phyloP scores from a whole-genome alignment of 768 basidiomycete species.

The Tulasnella sp. region DNA sequence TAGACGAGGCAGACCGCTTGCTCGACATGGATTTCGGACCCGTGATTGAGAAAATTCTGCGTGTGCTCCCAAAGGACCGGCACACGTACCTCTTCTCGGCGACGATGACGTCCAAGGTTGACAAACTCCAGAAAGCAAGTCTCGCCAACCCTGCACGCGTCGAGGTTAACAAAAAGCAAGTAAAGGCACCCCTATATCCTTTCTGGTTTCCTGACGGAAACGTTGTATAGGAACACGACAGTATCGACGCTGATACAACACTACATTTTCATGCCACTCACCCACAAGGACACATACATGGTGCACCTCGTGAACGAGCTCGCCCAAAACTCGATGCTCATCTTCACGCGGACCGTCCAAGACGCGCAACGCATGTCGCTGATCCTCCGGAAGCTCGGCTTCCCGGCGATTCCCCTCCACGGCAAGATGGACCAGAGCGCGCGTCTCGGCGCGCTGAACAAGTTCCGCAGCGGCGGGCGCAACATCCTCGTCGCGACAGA shows the following conservation, averaged over 20 bases:
- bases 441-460: constrained; percentile 80
- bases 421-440: constrained; percentile 91
- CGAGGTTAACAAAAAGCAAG: constrained; percentile 86
- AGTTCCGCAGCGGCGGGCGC: constrained; percentile 91
- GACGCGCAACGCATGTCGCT: constrained; percentile 85
- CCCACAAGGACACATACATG: constrained; percentile 84
- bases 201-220: background rate
- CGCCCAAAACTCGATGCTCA: constrained; percentile 85
- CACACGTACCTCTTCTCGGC: constrained; percentile 96
- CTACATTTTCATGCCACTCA: constrained; percentile 85
- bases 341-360: constrained; percentile 91
- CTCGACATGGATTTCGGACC: constrained; percentile 95
- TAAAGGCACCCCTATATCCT: constrained; percentile 3
- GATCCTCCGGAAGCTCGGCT: constrained; percentile 78
- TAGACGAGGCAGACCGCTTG: constrained; percentile 93
- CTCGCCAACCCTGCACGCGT: constrained; percentile 85
- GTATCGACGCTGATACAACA: constrained; percentile 92
- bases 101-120: constrained; percentile 98
- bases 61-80: constrained; percentile 85
- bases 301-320: constrained; percentile 80
- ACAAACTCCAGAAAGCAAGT: constrained; percentile 89
- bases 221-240: constrained; percentile 69
- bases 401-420: constrained; percentile 90
- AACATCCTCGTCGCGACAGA: constrained; percentile 92
- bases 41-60: constrained; percentile 91